Evolutionary conservation across 495 filamentous ascomycete genomes (phyloP).

Genomic region (Tuber calosporum): DNA sequence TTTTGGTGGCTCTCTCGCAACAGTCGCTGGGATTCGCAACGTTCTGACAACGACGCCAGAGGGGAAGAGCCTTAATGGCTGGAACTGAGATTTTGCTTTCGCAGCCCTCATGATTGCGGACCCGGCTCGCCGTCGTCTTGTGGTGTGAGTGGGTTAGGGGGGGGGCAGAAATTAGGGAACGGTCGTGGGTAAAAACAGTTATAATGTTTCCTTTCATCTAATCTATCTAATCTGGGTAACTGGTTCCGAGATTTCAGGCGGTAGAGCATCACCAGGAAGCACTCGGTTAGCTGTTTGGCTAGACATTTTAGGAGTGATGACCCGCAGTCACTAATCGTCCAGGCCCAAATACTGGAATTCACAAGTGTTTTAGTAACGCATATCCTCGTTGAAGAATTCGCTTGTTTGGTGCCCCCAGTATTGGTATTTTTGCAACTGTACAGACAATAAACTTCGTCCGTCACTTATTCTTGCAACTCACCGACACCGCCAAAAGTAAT

Average conservation of each 20-base stretch:
- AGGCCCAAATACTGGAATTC: not conserved
- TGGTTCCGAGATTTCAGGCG: not conserved
- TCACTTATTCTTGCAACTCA: conserved; percentile 25
- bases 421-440: not conserved
- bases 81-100: conserved; percentile 21
- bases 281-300: not conserved
- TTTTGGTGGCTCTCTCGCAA: not conserved
- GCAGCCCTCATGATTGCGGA: conserved; percentile 29
- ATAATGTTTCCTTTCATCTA: conserved; percentile 19
- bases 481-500: conserved; percentile 71
- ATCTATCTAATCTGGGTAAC: conserved; percentile 27
- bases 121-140: conserved; percentile 9
- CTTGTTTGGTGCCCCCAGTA: conserved; percentile 6
- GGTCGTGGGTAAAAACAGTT: conserved; percentile 14
- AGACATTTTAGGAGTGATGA: not conserved
- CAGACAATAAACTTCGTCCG: not conserved
- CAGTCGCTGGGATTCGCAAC: conserved; percentile 11
- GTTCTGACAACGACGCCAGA: conserved; percentile 6
- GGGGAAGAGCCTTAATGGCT: conserved; percentile 28
- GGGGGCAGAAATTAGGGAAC: not conserved
- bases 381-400: not conserved
- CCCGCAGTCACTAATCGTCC: not conserved
- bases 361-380: not conserved
- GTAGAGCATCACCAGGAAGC: not conserved
- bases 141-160: conserved; percentile 5